Evolutionary conservation across 2,329 filamentous ascomycete genomes (phyloP).

Genomic region (Aureobasidium sp.): DNA sequence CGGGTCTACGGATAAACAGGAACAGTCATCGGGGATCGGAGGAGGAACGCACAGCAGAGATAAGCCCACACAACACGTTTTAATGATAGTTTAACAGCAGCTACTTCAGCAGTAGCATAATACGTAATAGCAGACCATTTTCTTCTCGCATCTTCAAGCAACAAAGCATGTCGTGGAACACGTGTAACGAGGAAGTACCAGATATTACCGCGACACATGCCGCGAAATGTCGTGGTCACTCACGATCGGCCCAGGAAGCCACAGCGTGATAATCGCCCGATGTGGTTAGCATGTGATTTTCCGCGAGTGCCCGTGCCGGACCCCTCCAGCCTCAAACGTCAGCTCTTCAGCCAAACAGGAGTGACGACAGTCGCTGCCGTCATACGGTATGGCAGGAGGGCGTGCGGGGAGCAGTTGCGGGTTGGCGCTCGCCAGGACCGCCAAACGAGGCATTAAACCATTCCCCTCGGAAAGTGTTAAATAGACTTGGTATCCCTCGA

Average conservation of each 20-base stretch:
- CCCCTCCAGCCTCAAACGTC: not conserved
- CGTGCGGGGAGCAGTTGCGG: conserved; percentile 3
- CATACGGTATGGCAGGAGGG: not conserved
- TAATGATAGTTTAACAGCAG: not conserved
- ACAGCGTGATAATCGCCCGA: conserved; percentile 5
- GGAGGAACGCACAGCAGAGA: not conserved
- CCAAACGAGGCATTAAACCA: conserved; percentile 9
- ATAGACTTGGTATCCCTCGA: conserved; percentile 14
- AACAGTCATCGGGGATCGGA: not conserved
- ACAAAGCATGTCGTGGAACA: conserved; percentile 1
- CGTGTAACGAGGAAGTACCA: not conserved
- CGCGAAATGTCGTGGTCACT: conserved; percentile 6
- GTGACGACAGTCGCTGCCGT: conserved; percentile 2
- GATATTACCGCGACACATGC: conserved; percentile 1
- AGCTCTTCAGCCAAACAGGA: not conserved
- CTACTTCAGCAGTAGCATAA: not conserved
- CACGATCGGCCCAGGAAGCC: conserved; percentile 1
- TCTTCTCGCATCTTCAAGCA: not conserved
- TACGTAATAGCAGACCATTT: conserved; percentile 4
- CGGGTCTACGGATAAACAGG: conserved; percentile 13
- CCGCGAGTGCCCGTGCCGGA: not conserved
- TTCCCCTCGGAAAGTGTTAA: conserved; percentile 5
- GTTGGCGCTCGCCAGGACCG: not conserved
- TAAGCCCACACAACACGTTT: conserved; percentile 6
- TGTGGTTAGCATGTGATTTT: conserved; percentile 11